Base-by-base conservation (phyloP, 78 protist species). In the Anaeramoeba ignava region DNA sequence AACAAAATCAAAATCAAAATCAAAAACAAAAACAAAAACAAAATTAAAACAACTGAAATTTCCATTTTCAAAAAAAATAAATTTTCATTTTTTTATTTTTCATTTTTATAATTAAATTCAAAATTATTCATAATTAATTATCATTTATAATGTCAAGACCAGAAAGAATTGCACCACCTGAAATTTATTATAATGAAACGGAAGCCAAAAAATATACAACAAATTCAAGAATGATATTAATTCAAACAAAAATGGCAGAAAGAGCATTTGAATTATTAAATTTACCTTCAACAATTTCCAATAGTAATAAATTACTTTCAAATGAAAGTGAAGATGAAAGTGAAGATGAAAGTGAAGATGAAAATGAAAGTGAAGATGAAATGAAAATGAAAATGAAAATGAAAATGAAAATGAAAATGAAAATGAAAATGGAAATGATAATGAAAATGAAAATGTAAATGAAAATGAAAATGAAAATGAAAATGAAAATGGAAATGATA, bases 221-320 rank as follows among this genome's bases (percentile, higher is more conserved):
- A 27, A 54, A 54, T 54, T 27, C 73, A 27, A 54, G 73, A 54
- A 54, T 54, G 8, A 54, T 54, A 8, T 27, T 27, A 54, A 54
- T 54, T 54, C 73, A 54, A 54, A 54, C 73, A 54, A 54, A 54
- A 54, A 54, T 54, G 73, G 17, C 73, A 27, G 73, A 54, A 54
- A 8, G 73, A 27, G 8, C 73, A 27, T 17, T 54, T 54, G 36
- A 54, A 54, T 54, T 54, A 54, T 54, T 54, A 54, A 54, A 54
- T 54, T 27, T 54, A 8, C 73, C 73, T 27, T 8, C 8, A 54
- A 17, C 8, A 27, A 8, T 17, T 27, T 17, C 73, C 8, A 17
- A 54, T 27, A 54, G 17, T 54, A 54, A 27, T 54, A 17, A 54
- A 54, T 54, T 54, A 54, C 36, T 17, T 17, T 17, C 73, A 54